Percentiles rank a stretch among this genome's conserved stretches.
phyloP scores from a whole-genome alignment of 2,329 filamentous ascomycete species.

The Neophaeococcomyces mojaviensis region DNA sequence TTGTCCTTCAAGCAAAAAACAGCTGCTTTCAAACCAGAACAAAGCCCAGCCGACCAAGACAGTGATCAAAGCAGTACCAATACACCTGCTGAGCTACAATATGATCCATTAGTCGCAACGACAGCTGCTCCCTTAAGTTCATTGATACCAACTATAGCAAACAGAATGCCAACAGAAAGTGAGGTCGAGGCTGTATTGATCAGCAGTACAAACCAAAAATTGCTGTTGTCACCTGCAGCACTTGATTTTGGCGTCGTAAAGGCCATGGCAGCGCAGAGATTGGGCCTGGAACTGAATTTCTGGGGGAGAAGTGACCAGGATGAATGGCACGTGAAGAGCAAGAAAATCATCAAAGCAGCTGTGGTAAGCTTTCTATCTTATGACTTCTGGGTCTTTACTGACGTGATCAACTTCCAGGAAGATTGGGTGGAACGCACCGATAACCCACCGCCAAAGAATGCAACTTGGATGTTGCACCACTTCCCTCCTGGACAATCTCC shows the following conservation, averaged over 20 bases:
- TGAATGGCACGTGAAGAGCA: slow-evolving; percentile 2
- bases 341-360: slow-evolving; percentile 4
- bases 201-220: not conserved
- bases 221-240: not conserved
- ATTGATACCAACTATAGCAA: not conserved
- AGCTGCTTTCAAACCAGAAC: too few relatives aligned
- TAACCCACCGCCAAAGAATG: slow-evolving; percentile 3
- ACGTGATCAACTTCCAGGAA: not conserved
- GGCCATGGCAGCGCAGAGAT: not conserved
- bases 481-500: not conserved
- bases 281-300: not conserved
- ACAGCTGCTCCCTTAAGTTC: not conserved
- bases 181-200: slow-evolving; percentile 1
- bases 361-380: slow-evolving; percentile 3
- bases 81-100: not conserved
- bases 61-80: not conserved
- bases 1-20: not conserved
- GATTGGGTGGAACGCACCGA: slow-evolving; percentile 3
- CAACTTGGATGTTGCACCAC: slow-evolving; percentile 3
- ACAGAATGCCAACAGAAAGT: not conserved
- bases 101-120: not conserved
- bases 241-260: slow-evolving; percentile 5
- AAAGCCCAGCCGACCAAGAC: not conserved
- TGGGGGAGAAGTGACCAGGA: not conserved
- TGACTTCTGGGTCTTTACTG: not conserved